These are phyloP conservation scores for Auricularia sp. DNA, from an alignment of 768 basidiomycete genomes.

Conservation along the genomic window DNA sequence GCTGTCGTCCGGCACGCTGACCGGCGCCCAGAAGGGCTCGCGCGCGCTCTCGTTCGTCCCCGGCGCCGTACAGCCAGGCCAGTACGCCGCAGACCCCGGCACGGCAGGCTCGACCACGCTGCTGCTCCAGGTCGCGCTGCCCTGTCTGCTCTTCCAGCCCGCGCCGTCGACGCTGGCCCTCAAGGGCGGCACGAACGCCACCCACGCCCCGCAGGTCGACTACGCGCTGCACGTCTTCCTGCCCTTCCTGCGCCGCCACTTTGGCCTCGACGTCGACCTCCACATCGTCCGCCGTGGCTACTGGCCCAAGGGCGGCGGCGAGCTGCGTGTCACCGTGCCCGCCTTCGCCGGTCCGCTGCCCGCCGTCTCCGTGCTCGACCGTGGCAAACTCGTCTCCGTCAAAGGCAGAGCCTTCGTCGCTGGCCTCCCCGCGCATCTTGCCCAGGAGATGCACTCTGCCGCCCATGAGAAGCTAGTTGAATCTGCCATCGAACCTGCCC, in stretches of 20 bases:
- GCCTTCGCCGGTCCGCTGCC: slow-evolving; percentile 30
- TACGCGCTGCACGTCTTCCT: slow-evolving; percentile 56
- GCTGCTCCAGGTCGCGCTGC: slow-evolving; percentile 61
- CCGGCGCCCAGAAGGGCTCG: slow-evolving; percentile 47
- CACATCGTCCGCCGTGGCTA: slow-evolving; percentile 52
- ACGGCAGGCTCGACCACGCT: slow-evolving; percentile 68
- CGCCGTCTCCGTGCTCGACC: slow-evolving; percentile 40
- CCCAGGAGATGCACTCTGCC: slow-evolving; percentile 44
- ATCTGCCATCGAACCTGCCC: slow-evolving; percentile 16
- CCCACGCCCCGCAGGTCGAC: slow-evolving; percentile 64
- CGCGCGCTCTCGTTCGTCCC: slow-evolving; percentile 46
- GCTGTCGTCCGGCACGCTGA: slow-evolving; percentile 46
- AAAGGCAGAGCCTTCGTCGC: slow-evolving; percentile 56
- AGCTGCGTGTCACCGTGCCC: slow-evolving; percentile 34
- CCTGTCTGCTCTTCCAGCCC: slow-evolving; percentile 48
- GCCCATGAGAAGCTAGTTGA: slow-evolving; percentile 34
- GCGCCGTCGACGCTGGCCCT: slow-evolving; percentile 39
- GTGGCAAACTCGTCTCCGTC: slow-evolving; percentile 42
- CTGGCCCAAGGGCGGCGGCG: slow-evolving; percentile 64
- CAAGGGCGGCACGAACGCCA: slow-evolving; percentile 64
- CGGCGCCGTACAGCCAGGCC: slow-evolving; percentile 32
- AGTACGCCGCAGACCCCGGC: slow-evolving; percentile 33
- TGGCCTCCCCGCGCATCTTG: slow-evolving; percentile 47
- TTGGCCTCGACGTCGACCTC: slow-evolving; percentile 35
- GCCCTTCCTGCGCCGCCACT: slow-evolving; percentile 54